These are phyloP conservation scores for Phytophthora fragariae DNA, from an alignment of 352 stramenopile species.

Conservation along the genomic window DNA sequence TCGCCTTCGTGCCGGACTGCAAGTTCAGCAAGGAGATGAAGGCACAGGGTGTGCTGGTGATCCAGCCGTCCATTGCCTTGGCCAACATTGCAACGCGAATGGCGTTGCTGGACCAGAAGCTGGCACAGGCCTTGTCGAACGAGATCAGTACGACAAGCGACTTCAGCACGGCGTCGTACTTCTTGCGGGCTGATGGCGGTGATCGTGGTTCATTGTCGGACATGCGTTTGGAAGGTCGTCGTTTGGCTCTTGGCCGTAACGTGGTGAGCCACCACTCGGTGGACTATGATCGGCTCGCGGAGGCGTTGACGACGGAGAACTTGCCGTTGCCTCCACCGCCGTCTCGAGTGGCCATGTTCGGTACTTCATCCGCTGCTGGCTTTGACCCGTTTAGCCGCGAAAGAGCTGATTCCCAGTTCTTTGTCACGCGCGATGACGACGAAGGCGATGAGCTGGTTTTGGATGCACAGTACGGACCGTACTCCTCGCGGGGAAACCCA, in stretches of 20 bases:
- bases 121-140: constrained; percentile 46
- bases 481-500: constrained; percentile 24
- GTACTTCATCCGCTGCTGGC: constrained; percentile 43
- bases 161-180: constrained; percentile 64
- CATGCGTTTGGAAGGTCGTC: constrained; percentile 47
- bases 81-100: constrained; percentile 72
- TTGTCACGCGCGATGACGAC: constrained; percentile 51
- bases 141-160: constrained; percentile 57
- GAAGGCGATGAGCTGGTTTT: constrained; percentile 47
- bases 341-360: constrained; percentile 73
- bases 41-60: constrained; percentile 61
- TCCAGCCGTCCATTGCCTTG: constrained; percentile 71
- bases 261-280: constrained; percentile 78
- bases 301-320: constrained; percentile 45
- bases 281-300: constrained; percentile 54
- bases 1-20: constrained; percentile 60
- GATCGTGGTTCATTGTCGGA: constrained; percentile 51
- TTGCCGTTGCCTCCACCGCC: constrained; percentile 56
- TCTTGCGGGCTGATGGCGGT: constrained; percentile 47
- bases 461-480: constrained; percentile 42
- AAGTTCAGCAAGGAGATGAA: constrained; percentile 57
- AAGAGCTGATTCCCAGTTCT: constrained; percentile 53
- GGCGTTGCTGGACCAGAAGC: constrained; percentile 58
- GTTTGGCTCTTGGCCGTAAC: constrained; percentile 52
- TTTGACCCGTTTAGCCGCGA: constrained; percentile 60